phyloP scores from a whole-genome alignment of 768 basidiomycete species.

The Floccularia luteovirens region DNA sequence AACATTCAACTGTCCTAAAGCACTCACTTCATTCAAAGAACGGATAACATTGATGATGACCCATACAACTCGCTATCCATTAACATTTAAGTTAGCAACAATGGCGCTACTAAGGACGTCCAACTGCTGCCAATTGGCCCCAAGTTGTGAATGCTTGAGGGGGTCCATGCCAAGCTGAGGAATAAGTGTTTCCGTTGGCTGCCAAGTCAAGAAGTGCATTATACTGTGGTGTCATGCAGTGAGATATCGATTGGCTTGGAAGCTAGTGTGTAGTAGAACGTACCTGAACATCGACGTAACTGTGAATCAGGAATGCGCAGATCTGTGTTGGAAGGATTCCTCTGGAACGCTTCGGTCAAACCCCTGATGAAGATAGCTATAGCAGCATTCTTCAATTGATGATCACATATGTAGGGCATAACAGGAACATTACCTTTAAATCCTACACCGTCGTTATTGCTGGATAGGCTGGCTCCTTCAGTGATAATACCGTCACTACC shows the following conservation, averaged over 20 bases:
- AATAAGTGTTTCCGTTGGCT: slow-evolving; percentile 32
- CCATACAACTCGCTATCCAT: too few relatives aligned
- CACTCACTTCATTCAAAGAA: too few relatives aligned
- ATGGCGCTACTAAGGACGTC: slow-evolving; percentile 34
- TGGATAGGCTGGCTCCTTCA: slow-evolving; percentile 32
- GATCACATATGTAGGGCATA: background rate
- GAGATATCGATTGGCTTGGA: slow-evolving; percentile 2
- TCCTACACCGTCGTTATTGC: slow-evolving; percentile 39
- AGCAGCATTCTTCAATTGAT: background rate
- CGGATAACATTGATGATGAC: too few relatives aligned
- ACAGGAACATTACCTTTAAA: slow-evolving; percentile 34
- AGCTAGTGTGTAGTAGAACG: slow-evolving; percentile 4
- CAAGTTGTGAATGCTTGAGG: slow-evolving; percentile 36
- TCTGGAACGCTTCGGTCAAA: slow-evolving; percentile 34
- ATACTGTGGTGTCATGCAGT: too few relatives aligned
- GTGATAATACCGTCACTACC: slow-evolving; percentile 43
- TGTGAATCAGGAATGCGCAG: slow-evolving; percentile 34
- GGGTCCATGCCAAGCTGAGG: slow-evolving; percentile 39
- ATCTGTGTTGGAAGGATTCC: slow-evolving; percentile 26
- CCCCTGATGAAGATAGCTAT: slow-evolving; percentile 24
- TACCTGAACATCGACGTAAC: slow-evolving; percentile 47
- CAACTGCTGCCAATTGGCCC: slow-evolving; percentile 41
- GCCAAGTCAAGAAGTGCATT: slow-evolving; percentile 44
- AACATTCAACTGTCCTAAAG: too few relatives aligned
- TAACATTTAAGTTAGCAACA: slow-evolving; percentile 25